These are phyloP conservation scores for Rhodotorula babjevae DNA, from an alignment of 768 basidiomycete species.

Conservation along the genomic window DNA sequence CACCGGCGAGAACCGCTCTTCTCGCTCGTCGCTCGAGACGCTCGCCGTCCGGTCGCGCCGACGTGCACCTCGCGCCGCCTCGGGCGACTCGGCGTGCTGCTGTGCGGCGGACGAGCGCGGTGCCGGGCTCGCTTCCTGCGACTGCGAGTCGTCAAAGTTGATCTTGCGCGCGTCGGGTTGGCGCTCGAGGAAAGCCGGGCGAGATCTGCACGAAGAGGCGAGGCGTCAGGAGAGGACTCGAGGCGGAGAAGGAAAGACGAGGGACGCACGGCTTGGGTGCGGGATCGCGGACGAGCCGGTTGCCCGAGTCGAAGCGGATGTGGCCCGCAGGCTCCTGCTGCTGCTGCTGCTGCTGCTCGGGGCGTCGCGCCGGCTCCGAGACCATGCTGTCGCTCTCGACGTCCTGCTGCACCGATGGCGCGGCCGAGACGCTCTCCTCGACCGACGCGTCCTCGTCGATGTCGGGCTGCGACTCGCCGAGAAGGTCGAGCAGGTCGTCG, in stretches of 20 bases:
- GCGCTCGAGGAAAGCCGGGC: not conserved
- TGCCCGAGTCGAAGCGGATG: not conserved
- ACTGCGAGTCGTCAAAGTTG: slow-evolving; percentile 9
- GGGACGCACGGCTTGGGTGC: not conserved
- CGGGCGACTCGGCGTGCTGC: not conserved
- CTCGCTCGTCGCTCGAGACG: no score
- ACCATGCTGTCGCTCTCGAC: not conserved
- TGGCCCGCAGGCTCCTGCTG: not conserved
- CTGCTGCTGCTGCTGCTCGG: not conserved
- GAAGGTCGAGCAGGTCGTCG: not conserved
- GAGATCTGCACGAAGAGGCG: not conserved
- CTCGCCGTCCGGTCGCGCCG: not conserved
- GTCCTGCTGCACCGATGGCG: not conserved
- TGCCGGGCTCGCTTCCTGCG: not conserved
- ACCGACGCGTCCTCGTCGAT: not conserved
- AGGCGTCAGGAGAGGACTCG: not conserved
- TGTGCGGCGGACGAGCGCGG: not conserved
- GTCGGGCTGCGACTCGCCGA: not conserved
- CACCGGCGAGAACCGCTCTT: not conserved
- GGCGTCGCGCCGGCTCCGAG: no score
- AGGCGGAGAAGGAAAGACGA: not conserved
- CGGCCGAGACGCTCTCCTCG: no score
- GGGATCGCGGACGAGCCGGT: not conserved
- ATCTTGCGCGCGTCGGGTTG: slow-evolving; percentile 22
- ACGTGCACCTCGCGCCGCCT: no score